These are phyloP conservation scores for Alternaria burnsii DNA, from an alignment of 2,329 filamentous ascomycete genomes.

Conservation along the genomic window DNA sequence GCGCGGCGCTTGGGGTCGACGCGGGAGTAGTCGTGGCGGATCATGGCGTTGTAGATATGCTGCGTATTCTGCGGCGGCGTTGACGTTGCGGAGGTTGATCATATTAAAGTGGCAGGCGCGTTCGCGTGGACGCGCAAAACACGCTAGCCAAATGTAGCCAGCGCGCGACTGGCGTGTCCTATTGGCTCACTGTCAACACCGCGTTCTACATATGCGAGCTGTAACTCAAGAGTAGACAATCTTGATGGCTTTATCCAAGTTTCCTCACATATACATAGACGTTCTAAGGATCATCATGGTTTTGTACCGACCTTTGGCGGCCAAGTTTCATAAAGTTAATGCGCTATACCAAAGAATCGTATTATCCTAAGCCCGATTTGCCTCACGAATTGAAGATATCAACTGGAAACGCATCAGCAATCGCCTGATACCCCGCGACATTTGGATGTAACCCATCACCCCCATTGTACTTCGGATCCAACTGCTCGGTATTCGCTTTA, in stretches of 20 bases:
- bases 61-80: slow-evolving; percentile 12
- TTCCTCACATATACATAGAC: background rate
- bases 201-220: too few relatives aligned
- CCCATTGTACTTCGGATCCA: slow-evolving; percentile 63
- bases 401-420: slow-evolving; percentile 68
- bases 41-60: slow-evolving; percentile 35
- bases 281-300: too few relatives aligned
- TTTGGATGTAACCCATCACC: slow-evolving; percentile 73
- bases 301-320: too few relatives aligned
- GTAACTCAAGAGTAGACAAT: background rate
- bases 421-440: slow-evolving; percentile 65
- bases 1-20: slow-evolving; percentile 77
- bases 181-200: background rate
- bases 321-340: too few relatives aligned
- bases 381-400: slow-evolving; percentile 56
- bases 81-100: slow-evolving; percentile 7
- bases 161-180: slow-evolving; percentile 10
- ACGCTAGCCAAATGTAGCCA: slow-evolving; percentile 17
- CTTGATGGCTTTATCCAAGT: rapidly evolving
- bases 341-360: rapidly evolving
- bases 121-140: slow-evolving; percentile 29
- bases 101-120: slow-evolving; percentile 32
- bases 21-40: slow-evolving; percentile 52
- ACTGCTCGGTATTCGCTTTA: slow-evolving; percentile 53
- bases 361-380: rapidly evolving